Percentiles rank a stretch among this genome's conserved stretches.
These are phyloP conservation scores for Aspergillus indologenus DNA, from an alignment of 495 filamentous ascomycete species.

Conservation along the genomic window DNA sequence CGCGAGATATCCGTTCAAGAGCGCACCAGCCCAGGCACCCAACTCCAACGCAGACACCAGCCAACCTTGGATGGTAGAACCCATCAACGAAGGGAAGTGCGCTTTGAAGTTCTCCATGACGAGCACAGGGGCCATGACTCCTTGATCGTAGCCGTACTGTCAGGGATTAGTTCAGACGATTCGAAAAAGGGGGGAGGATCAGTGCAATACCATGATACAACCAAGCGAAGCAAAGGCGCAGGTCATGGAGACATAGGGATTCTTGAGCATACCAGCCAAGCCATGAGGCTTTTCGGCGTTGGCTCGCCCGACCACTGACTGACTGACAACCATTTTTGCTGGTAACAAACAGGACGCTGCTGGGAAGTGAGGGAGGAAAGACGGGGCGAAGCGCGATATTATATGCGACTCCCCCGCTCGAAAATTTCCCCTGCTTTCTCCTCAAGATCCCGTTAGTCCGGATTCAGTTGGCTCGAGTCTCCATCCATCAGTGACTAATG, in stretches of 20 bases:
- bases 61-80: constrained; percentile 68
- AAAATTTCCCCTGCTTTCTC: background rate
- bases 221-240: constrained; percentile 68
- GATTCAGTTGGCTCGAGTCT: background rate
- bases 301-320: background rate
- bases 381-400: background rate
- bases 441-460: too few species aligned
- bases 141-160: constrained; percentile 65
- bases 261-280: constrained; percentile 7
- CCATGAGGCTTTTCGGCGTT: constrained; percentile 7
- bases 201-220: constrained; percentile 40
- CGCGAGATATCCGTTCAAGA: constrained; percentile 71
- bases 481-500: background rate
- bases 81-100: constrained; percentile 50
- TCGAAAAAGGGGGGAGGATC: too few species aligned
- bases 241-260: background rate
- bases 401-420: background rate
- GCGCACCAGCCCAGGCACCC: constrained; percentile 74
- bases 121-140: constrained; percentile 65
- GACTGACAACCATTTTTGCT: constrained; percentile 1
- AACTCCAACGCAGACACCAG: constrained; percentile 76
- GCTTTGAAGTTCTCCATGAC: constrained; percentile 32
- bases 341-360: background rate
- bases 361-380: too few species aligned
- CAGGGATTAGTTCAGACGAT: constrained; percentile 5